phyloP scores from a whole-genome alignment of 2,329 filamentous ascomycete species.

The Stagonosporopsis cucurbitacearum region DNA sequence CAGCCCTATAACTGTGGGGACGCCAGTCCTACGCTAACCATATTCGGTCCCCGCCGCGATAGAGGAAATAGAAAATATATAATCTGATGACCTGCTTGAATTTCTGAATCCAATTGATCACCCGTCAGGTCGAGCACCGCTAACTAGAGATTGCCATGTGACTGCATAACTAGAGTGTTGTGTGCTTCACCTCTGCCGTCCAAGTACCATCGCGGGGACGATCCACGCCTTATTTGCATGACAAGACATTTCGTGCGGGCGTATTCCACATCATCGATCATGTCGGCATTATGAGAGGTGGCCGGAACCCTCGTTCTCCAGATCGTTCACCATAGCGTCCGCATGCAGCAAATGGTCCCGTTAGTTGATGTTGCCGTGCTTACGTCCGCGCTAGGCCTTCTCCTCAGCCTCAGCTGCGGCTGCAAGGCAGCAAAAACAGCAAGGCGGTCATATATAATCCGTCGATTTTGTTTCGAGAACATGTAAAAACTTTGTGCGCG shows the following conservation, averaged over 20 bases:
- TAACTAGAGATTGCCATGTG: not conserved
- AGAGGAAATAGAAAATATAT: too few relatives aligned
- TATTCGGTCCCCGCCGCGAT: too few relatives aligned
- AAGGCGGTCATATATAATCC: slow-evolving; percentile 2
- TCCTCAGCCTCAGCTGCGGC: slow-evolving; percentile 16
- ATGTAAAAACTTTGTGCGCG: not conserved
- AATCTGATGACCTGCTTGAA: too few relatives aligned
- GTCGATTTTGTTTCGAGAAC: too few relatives aligned
- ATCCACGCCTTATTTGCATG: not conserved
- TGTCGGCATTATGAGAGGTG: not conserved
- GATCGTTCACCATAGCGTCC: not conserved
- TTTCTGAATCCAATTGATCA: too few relatives aligned
- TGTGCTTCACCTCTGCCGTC: too few relatives aligned
- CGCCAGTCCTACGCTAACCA: too few relatives aligned
- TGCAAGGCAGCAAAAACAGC: slow-evolving; percentile 5
- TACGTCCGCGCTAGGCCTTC: slow-evolving; percentile 10
- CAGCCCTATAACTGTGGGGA: too few relatives aligned
- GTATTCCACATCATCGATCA: not conserved
- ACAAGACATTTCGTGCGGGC: not conserved
- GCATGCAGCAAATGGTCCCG: slow-evolving; percentile 8
- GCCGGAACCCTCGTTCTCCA: not conserved
- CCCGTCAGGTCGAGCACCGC: not conserved
- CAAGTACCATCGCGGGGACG: not conserved
- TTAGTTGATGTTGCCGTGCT: slow-evolving; percentile 4
- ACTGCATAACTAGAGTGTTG: not conserved